Percentiles rank a stretch among this genome's conserved stretches.
Conservation (phyloP, 257 asterid genomes). For the Buddleja alternifolia region DNA sequence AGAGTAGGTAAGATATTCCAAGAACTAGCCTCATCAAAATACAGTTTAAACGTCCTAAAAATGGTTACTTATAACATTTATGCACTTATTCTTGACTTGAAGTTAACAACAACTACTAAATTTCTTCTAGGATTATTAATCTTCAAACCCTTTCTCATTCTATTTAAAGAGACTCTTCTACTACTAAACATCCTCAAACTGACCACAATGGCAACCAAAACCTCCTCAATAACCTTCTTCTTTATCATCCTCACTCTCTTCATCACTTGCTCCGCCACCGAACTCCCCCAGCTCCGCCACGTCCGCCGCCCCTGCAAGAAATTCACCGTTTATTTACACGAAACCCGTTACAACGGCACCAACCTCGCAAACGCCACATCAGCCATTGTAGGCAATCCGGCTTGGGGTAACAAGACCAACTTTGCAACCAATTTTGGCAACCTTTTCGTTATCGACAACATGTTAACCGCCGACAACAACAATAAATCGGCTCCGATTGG, state of each 20-base stretch:
- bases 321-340: constrained; percentile 45
- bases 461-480: constrained; percentile 48
- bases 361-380: constrained; percentile 48
- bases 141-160: too few species aligned
- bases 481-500: constrained; percentile 43
- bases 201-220: too few species aligned
- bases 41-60: too few species aligned
- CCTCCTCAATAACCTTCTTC: background rate
- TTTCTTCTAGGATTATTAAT: too few species aligned
- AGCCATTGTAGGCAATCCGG: constrained; percentile 46
- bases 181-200: too few species aligned
- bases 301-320: constrained; percentile 35
- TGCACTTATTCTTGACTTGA: too few species aligned
- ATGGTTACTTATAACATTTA: too few species aligned
- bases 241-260: background rate
- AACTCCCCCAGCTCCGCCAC: background rate
- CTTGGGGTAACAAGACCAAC: constrained; percentile 47
- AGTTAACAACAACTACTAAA: too few species aligned
- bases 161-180: too few species aligned
- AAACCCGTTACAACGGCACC: constrained; percentile 45
- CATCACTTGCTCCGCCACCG: background rate
- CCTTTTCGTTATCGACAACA: constrained; percentile 50
- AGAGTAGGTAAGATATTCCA: too few species aligned
- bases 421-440: constrained; percentile 41
- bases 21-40: too few species aligned